Conservation (phyloP, 495 filamentous ascomycete species). For the Aspergillus baeticus region DNA sequence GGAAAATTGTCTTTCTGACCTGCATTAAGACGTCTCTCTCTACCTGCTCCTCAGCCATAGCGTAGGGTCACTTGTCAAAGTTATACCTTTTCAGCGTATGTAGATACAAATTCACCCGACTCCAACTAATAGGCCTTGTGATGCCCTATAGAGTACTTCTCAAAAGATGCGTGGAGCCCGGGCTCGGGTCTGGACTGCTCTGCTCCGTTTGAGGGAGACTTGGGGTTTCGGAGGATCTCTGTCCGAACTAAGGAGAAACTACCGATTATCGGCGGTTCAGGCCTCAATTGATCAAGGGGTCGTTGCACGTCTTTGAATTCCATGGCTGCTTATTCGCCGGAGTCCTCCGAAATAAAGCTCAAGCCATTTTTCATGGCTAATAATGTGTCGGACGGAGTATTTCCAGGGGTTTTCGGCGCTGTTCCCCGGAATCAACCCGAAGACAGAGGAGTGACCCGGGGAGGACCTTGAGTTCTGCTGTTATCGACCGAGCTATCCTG, state of each 20-base stretch:
- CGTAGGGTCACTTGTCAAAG: not conserved
- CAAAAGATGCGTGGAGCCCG: not conserved
- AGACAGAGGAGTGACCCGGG: not conserved
- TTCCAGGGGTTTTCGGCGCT: not conserved
- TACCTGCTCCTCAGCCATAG: too few species aligned
- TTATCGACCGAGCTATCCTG: too few species aligned
- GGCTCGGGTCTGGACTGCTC: not conserved
- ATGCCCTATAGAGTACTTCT: too few species aligned
- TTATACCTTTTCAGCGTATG: too few species aligned
- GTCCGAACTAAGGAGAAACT: not conserved
- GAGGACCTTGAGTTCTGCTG: not conserved
- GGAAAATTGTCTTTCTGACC: too few species aligned
- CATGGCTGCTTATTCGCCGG: not conserved
- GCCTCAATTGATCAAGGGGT: not conserved
- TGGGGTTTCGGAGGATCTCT: slow-evolving; percentile 3
- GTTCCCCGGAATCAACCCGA: not conserved
- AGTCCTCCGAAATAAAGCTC: not conserved
- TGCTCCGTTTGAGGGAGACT: not conserved
- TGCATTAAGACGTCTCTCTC: too few species aligned
- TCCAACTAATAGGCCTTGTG: too few species aligned
- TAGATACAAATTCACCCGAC: too few species aligned
- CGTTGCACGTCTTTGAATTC: not conserved
- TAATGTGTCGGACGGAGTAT: too few species aligned
- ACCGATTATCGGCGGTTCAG: slow-evolving; percentile 18
- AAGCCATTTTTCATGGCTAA: not conserved